phyloP scores from a whole-genome alignment of 768 basidiomycete species.

The Leccinum fibrillosum region DNA sequence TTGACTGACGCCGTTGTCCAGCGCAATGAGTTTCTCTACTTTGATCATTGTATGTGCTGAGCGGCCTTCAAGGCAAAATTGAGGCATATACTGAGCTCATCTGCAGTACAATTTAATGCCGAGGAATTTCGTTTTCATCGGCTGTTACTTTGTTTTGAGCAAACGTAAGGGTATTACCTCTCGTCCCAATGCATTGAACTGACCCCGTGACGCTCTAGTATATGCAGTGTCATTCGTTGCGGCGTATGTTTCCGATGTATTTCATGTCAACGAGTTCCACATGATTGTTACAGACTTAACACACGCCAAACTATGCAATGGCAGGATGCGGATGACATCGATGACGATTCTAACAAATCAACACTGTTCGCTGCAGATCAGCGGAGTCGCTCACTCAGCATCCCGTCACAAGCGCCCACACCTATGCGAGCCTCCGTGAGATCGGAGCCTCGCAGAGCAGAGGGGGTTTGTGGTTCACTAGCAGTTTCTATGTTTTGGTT shows the following conservation, averaged over 20 bases:
- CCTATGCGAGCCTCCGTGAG: neutral
- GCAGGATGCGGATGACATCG: slow-evolving; percentile 46
- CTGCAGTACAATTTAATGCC: slow-evolving; percentile 54
- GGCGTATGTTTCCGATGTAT: slow-evolving; percentile 40
- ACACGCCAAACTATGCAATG: slow-evolving; percentile 54
- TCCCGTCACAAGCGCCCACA: slow-evolving; percentile 4
- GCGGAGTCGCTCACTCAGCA: neutral
- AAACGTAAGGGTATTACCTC: slow-evolving; percentile 45
- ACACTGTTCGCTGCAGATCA: neutral
- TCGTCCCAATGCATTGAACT: neutral
- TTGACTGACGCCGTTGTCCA: slow-evolving; percentile 8
- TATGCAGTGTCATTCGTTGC: slow-evolving; percentile 64
- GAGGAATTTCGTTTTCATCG: slow-evolving; percentile 55
- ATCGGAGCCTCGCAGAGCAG: neutral
- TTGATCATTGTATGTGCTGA: slow-evolving; percentile 48
- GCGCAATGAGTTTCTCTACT: slow-evolving; percentile 40
- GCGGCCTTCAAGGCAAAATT: neutral
- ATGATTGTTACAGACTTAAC: slow-evolving; percentile 46
- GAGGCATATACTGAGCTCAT: neutral
- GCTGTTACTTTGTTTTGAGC: slow-evolving; percentile 61
- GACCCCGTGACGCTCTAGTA: slow-evolving; percentile 32
- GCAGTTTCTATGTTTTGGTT: neutral
- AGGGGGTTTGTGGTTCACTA: slow-evolving; percentile 8
- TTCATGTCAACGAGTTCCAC: neutral
- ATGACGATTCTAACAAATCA: slow-evolving; percentile 21